Percentiles rank a stretch among this genome's conserved stretches.
Evolutionary conservation across 108 stramenopile species (phyloP).

Genomic region (Asterionellopsis glacialis): DNA sequence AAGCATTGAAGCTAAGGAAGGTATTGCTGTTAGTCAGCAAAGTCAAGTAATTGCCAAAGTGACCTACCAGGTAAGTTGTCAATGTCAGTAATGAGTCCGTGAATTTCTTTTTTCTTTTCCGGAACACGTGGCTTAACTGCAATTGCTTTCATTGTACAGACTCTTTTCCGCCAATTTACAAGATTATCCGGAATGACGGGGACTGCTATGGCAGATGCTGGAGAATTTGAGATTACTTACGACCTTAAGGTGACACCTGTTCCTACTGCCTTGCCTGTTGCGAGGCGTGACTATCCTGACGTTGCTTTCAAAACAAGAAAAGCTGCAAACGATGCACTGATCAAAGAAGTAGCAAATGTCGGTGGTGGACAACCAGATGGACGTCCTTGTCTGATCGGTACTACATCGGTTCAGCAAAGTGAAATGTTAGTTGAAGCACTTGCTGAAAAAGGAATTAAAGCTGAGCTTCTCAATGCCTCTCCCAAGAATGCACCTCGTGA

Average conservation of each 20-base stretch:
- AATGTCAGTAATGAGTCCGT: neutral
- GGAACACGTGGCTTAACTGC: neutral
- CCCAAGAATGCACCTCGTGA: conserved; percentile 90
- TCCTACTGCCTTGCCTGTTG: conserved; percentile 90
- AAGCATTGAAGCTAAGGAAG: conserved; percentile 95
- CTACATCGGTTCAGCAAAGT: conserved; percentile 89
- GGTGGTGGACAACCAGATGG: conserved; percentile 68
- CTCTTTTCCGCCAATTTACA: conserved; percentile 88
- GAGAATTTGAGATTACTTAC: conserved; percentile 86
- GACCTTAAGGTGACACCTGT: conserved; percentile 75
- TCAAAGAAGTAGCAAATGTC: conserved; percentile 77
- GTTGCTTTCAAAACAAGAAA: conserved; percentile 90
- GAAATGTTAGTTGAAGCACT: conserved; percentile 75
- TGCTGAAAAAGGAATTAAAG: conserved; percentile 74
- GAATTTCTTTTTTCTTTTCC: neutral
- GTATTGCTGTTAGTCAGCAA: conserved; percentile 80
- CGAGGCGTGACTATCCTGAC: conserved; percentile 91
- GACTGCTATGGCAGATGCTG: conserved; percentile 86
- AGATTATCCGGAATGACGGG: conserved; percentile 93
- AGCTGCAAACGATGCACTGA: conserved; percentile 76
- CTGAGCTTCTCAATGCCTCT: conserved; percentile 87
- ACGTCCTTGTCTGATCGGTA: conserved; percentile 91
- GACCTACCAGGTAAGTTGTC: conserved; percentile 80
- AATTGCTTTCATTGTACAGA: conserved; percentile 3
- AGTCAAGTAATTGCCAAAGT: conserved; percentile 94